Evolutionary conservation across 148 eudicot species (phyloP).

Genomic region (Polygonum aviculare): DNA sequence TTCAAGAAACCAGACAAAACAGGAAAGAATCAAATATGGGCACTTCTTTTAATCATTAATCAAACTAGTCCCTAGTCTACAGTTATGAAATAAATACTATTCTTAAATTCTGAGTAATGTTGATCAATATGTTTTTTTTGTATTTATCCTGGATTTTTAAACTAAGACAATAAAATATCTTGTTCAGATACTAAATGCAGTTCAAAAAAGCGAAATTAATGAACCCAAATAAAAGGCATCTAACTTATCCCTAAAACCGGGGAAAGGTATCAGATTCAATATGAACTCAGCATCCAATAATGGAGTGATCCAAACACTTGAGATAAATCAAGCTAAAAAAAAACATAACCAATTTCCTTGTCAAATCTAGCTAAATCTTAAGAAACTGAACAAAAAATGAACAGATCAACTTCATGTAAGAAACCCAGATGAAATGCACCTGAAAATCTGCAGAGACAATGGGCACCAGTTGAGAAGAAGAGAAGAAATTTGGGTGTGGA

Average conservation of each 20-base stretch:
- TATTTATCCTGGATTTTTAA: not conserved
- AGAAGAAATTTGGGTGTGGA: not conserved
- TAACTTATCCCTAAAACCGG: not conserved
- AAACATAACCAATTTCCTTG: not conserved
- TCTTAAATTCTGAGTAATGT: not conserved
- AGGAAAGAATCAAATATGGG: not conserved
- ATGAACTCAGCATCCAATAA: not conserved
- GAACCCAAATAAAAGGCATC: not conserved
- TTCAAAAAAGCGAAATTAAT: not conserved
- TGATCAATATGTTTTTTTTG: not conserved
- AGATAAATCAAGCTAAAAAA: not conserved
- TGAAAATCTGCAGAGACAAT: not conserved
- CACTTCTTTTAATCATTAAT: not conserved
- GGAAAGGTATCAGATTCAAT: constrained; percentile 1
- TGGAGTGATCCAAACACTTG: not conserved
- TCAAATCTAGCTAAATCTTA: not conserved
- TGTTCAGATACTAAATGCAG: not conserved
- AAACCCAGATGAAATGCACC: not conserved
- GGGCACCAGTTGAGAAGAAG: not conserved
- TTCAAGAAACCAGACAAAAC: not conserved
- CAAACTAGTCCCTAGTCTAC: not conserved
- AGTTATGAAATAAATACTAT: not conserved
- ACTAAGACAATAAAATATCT: not conserved
- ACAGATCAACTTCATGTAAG: not conserved
- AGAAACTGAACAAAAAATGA: not conserved